Evolutionary conservation across 352 stramenopile genomes (phyloP), one percentile per base, ranked within the genome.

Genomic region (Pythium aristosporum): DNA sequence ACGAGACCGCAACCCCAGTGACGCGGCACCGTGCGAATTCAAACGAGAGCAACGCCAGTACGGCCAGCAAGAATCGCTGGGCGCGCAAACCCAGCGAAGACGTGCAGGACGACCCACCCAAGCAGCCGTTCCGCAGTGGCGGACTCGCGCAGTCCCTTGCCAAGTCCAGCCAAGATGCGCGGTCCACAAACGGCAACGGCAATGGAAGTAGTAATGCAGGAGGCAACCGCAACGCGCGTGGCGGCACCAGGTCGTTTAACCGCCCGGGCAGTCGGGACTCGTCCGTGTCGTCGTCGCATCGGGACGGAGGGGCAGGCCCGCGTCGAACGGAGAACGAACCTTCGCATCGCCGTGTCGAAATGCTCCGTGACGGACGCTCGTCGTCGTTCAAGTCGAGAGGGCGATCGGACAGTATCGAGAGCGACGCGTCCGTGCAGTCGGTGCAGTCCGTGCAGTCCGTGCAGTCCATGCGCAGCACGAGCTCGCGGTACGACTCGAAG

Each of bases 391-490:
- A 61, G 28, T 51, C 67, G 13, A 30, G 57, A 37, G 21, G 34
- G 5, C 61, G 67, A 12, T 64, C 49, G 37, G 63, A 69, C 13
- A 75, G 68, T 51, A 42, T 68, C 9, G 63, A 75, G 21, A 74
- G 68, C n/a, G 63, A 65, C 28, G 49, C 68, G 11, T 74, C 62
- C n/a, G 61, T 61, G 49, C 63, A 65, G 8, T 68, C 61, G 5
- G 48, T 57, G 34, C 57, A 57, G 3, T 67, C 61, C 7, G 61
- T 67, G 5, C 30, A 67, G 23, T 68, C 61, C 0, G 54, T 68
- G 1, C 62, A 62, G 2, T 68, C 65, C 15, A 55, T 64, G 21
- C 65, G 65, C 3, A 68, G 65, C 20, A 72, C 60, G 2, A 72
- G 65, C 23, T 62, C 53, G 25, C 59, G 59, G 20, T 68, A 63